Conservation (phyloP, 345 rosid genomes). For the Trapa bicornis region DNA sequence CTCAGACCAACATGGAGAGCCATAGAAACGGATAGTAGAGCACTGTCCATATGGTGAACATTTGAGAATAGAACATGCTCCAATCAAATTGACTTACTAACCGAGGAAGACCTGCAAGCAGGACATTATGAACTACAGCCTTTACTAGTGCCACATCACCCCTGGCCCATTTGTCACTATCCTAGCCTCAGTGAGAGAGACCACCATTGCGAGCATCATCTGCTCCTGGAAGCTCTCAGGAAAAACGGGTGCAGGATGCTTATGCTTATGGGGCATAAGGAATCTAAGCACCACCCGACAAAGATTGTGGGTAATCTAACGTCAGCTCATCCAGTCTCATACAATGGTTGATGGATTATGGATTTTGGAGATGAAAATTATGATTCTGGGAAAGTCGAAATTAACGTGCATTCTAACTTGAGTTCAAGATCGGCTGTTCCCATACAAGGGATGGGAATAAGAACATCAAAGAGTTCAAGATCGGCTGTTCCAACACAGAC, state of each 20-base stretch:
- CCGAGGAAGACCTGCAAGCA: not conserved
- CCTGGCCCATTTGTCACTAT: conserved; percentile 36
- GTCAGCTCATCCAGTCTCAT: too few species aligned
- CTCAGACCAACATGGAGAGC: not conserved
- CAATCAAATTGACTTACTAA: conserved; percentile 2
- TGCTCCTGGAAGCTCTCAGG: conserved; percentile 93
- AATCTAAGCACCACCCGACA: too few species aligned
- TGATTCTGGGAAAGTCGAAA: not conserved
- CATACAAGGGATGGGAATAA: too few species aligned
- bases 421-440: too few species aligned
- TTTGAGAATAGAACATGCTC: not conserved
- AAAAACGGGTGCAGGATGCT: conserved; percentile 30
- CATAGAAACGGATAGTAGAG: not conserved
- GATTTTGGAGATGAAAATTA: not conserved
- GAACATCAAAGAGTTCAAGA: too few species aligned
- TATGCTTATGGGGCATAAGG: too few species aligned
- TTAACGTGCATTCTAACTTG: too few species aligned
- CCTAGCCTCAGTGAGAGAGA: conserved; percentile 77
- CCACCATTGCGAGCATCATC: conserved; percentile 94
- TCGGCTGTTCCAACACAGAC: too few species aligned
- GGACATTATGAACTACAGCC: not conserved
- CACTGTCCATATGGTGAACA: not conserved
- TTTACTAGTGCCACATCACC: conserved; percentile 51
- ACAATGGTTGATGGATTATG: too few species aligned
- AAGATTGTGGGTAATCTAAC: too few species aligned